Base-by-base conservation (phyloP, 1,284 basidiomycete genomes). In the Sphagnurus paluster region DNA sequence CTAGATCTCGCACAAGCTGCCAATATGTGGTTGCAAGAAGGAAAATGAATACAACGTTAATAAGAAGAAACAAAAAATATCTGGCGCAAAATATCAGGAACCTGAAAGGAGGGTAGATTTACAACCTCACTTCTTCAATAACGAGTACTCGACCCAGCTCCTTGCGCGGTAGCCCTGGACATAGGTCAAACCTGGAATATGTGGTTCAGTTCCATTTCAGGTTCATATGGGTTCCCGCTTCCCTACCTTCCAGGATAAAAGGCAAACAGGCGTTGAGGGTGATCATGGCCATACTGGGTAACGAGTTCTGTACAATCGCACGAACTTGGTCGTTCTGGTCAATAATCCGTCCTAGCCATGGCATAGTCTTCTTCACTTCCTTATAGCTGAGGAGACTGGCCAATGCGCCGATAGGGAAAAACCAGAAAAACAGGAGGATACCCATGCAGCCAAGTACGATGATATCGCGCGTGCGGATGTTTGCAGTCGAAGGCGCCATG, bases 31-130 rank as follows among this genome's bases (percentile, higher is more conserved):
- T 88, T 0, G 92, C 90, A 36, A 96, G 72, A 9, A 98, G 78
- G 72, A 98, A 98, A 55, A 98, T 93, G 68, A 98, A 97, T 24
- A 99, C 87, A 34, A 98, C 95, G 55, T 95, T 95, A 65, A 94
- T 76, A 48, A 99, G 77, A 0, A 99, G 77, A 72, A 98, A 98
- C 35, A 99, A 74, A 60, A 97, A 93, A 63, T 97, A 94, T 77
- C 91, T 94, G 56, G 10, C 33, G 32, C 23, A 14, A 13, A 17
- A 19, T 50, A 37, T 44, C 33, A 49, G 37, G 41, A 45, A 19
- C 40, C 11, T 42, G 10, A 28, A 25, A n/a, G 11, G 13, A 16
- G 23, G 41, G 48, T 10, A 28, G 17, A 10, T 16, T 35, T 17
- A 10, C 10, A 24, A 10, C 67, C 80, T 48, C 50, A 95, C 90